A percentile compares a stretch with the other conserved stretches of the same genome.
These are phyloP conservation scores for Epichloe amarillans DNA, from an alignment of 2,329 filamentous ascomycete species.

Conservation along the genomic window DNA sequence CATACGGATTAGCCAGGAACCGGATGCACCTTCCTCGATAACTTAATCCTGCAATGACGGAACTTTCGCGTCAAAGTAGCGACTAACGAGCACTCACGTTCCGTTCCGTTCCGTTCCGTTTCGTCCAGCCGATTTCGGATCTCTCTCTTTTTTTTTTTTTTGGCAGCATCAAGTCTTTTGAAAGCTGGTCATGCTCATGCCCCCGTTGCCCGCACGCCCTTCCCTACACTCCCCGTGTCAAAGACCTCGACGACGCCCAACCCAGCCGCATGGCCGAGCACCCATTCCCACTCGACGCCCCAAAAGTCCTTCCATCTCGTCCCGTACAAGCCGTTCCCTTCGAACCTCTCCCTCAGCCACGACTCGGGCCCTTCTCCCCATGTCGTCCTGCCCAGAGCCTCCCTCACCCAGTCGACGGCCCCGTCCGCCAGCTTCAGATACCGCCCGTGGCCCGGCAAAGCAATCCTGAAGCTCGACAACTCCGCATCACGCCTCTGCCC, in stretches of 20 bases:
- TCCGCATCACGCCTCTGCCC: slow-evolving; percentile 13
- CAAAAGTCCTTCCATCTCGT: slow-evolving; percentile 52
- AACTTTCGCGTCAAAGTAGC: too few species aligned
- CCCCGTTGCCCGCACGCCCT: slow-evolving; percentile 40
- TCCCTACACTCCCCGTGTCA: slow-evolving; percentile 60
- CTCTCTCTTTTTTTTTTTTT: too few species aligned
- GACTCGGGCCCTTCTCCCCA: slow-evolving; percentile 50
- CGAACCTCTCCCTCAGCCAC: slow-evolving; percentile 54
- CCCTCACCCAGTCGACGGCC: slow-evolving; percentile 47
- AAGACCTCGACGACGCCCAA: slow-evolving; percentile 60
- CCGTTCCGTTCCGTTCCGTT: too few species aligned
- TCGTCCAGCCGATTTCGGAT: background rate
- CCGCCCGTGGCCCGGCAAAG: slow-evolving; percentile 52
- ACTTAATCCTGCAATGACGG: too few species aligned
- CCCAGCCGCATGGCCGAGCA: slow-evolving; percentile 57
- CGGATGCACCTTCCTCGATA: too few species aligned
- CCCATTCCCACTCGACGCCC: slow-evolving; percentile 58
- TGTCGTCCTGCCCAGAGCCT: slow-evolving; percentile 43
- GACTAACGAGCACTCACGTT: too few species aligned
- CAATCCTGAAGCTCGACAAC: slow-evolving; percentile 34
- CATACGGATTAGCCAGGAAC: too few species aligned
- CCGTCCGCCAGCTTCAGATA: slow-evolving; percentile 52
- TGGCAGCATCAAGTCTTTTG: too few species aligned
- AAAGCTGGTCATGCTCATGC: slow-evolving; percentile 3
- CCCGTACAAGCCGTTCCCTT: slow-evolving; percentile 40